phyloP scores from a whole-genome alignment of 495 filamentous ascomycete genomes.

The Xylaria intraflava region DNA sequence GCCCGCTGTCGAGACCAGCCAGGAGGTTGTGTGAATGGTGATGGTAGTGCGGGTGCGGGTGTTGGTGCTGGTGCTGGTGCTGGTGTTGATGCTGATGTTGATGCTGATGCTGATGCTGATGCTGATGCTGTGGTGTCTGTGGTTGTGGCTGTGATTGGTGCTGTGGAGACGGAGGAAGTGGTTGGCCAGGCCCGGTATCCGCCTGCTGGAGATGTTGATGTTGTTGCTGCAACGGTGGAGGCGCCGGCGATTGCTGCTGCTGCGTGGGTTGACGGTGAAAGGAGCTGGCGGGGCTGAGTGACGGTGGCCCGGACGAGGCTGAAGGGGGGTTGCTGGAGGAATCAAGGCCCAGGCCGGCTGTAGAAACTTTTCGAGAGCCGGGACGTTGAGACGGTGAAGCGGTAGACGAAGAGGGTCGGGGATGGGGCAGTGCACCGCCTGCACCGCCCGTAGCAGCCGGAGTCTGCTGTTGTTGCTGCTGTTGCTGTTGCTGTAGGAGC shows the following conservation, averaged over 20 bases:
- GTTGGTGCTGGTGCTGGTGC: constrained; percentile 20
- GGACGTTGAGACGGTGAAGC: constrained; percentile 1
- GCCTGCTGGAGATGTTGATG: constrained; percentile 9
- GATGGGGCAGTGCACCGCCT: constrained; percentile 26
- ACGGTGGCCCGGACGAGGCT: constrained; percentile 35
- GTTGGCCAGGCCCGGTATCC: constrained; percentile 13
- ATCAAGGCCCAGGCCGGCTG: constrained; percentile 18
- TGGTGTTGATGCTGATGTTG: constrained; percentile 23
- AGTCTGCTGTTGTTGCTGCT: constrained; percentile 22
- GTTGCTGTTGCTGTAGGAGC: constrained; percentile 24
- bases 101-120: constrained; percentile 22
- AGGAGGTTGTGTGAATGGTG: constrained; percentile 16
- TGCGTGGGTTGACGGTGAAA: constrained; percentile 28
- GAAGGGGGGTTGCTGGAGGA: constrained; percentile 33
- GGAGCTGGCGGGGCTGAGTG: constrained; percentile 42
- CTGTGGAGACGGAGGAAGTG: constrained; percentile 12
- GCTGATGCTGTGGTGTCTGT: constrained; percentile 14
- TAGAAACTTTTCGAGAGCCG: constrained; percentile 19
- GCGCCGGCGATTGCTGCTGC: constrained; percentile 5
- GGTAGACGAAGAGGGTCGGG: constrained; percentile 11
- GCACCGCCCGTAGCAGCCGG: constrained; percentile 30
- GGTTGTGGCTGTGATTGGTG: constrained; percentile 9
- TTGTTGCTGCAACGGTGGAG: not conserved
- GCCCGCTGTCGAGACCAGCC: not conserved
- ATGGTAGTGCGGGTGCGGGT: too few relatives aligned